Percentiles rank a stretch among this genome's conserved stretches.
Conservation (phyloP, 2,329 filamentous ascomycete species). For the Fusarium setosum region DNA sequence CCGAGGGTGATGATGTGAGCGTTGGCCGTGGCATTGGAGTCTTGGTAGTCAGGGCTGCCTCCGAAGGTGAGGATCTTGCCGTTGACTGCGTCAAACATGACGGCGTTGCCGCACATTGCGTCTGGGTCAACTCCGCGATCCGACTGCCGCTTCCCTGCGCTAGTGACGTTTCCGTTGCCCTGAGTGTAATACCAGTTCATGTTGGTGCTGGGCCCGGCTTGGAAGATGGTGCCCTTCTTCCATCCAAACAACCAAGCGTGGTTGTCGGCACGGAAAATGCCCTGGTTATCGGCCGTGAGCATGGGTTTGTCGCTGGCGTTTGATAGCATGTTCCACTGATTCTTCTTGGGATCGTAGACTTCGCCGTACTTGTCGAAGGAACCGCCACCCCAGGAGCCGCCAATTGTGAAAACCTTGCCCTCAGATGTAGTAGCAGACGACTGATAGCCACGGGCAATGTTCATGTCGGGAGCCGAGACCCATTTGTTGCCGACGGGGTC, state of each 20-base stretch:
- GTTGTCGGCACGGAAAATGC: conserved; percentile 55
- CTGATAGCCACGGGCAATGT: conserved; percentile 19
- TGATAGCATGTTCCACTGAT: conserved; percentile 20
- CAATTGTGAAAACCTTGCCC: conserved; percentile 28
- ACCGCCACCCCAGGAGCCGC: conserved; percentile 27
- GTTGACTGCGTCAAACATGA: conserved; percentile 69
- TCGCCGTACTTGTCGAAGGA: conserved; percentile 21
- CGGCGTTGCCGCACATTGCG: conserved; percentile 66
- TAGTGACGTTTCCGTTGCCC: conserved; percentile 31
- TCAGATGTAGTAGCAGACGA: conserved; percentile 26
- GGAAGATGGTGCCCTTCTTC: conserved; percentile 62
- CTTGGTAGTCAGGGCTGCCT: conserved; percentile 59
- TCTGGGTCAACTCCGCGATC: conserved; percentile 53
- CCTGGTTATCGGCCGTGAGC: conserved; percentile 61
- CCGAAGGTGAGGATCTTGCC: conserved; percentile 67
- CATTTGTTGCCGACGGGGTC: neutral
- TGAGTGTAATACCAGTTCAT: conserved; percentile 67
- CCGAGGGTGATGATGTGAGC: conserved; percentile 63
- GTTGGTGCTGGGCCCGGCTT: conserved; percentile 61
- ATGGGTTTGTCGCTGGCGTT: conserved; percentile 58
- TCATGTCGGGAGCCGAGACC: conserved; percentile 4
- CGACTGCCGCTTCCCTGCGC: conserved; percentile 37
- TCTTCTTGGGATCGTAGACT: conserved; percentile 19
- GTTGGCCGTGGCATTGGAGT: conserved; percentile 53
- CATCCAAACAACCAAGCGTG: conserved; percentile 46